These are phyloP conservation scores for Colletotrichum abscissum DNA, from an alignment of 2,329 filamentous ascomycete species.

Conservation along the genomic window DNA sequence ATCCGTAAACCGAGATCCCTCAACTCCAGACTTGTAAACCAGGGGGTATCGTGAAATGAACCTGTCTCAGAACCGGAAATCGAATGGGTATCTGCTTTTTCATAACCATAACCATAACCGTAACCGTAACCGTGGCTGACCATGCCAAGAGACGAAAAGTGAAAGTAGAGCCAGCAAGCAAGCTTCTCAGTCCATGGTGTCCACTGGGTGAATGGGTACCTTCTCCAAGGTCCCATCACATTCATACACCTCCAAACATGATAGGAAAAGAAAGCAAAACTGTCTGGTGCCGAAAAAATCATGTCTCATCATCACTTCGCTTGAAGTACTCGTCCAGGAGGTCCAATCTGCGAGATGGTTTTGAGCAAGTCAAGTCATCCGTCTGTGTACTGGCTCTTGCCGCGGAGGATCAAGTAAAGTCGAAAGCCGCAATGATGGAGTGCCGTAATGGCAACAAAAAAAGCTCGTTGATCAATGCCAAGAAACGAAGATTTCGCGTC, in stretches of 20 bases:
- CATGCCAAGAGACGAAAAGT: neutral
- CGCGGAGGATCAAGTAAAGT: neutral
- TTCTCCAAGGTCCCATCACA: too few species aligned
- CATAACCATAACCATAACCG: neutral
- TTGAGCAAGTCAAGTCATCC: neutral
- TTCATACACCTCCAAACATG: too few species aligned
- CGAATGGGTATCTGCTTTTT: neutral
- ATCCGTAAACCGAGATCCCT: neutral
- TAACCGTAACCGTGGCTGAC: neutral
- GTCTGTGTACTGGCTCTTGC: neutral
- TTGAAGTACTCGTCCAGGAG: neutral
- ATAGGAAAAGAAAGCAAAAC: neutral
- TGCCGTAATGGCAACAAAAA: neutral
- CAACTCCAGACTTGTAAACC: neutral
- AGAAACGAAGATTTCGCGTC: neutral
- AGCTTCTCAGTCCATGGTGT: neutral
- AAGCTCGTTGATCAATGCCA: neutral
- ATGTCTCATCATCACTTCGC: neutral
- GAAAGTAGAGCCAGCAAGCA: neutral
- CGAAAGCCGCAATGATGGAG: neutral
- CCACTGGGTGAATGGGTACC: too few species aligned
- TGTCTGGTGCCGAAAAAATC: neutral
- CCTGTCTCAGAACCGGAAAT: neutral
- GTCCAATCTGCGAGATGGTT: neutral
- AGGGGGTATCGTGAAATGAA: neutral